phyloP scores from a whole-genome alignment of 495 filamentous ascomycete genomes.

The Neurospora sp. region DNA sequence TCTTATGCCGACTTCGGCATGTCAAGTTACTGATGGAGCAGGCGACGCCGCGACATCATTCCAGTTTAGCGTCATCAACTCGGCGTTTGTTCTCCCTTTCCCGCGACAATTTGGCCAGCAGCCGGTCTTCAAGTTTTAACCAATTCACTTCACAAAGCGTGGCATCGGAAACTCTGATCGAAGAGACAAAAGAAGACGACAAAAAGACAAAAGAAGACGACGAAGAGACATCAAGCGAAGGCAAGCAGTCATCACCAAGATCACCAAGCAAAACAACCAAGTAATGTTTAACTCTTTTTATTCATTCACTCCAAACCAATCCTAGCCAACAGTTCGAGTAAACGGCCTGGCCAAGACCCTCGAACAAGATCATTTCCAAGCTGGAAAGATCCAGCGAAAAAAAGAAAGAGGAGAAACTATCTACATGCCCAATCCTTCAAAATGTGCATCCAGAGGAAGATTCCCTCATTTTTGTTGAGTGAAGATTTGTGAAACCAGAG shows the following conservation, averaged over 20 bases:
- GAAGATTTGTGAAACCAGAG: background rate
- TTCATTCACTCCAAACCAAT: background rate
- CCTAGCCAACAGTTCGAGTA: background rate
- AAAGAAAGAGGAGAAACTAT: background rate
- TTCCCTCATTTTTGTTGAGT: background rate
- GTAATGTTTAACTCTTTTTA: background rate
- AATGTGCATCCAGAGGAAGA: background rate
- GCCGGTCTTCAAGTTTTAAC: background rate
- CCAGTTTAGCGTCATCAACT: background rate
- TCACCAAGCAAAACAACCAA: background rate
- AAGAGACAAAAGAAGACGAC: background rate
- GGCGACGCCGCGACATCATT: background rate
- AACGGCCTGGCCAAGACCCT: background rate
- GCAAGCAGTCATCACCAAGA: background rate
- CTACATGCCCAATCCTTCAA: background rate
- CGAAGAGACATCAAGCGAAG: background rate
- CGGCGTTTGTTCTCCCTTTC: background rate
- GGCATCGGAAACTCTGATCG: too few species aligned
- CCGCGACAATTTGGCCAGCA: background rate
- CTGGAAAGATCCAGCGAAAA: background rate
- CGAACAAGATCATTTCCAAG: background rate
- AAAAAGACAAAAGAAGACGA: background rate
- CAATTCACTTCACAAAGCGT: background rate
- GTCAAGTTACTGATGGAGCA: background rate
- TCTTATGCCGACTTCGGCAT: background rate